phyloP scores from a whole-genome alignment of 164 flowering plant genomes.

The Chimonanthus salicifolius region DNA sequence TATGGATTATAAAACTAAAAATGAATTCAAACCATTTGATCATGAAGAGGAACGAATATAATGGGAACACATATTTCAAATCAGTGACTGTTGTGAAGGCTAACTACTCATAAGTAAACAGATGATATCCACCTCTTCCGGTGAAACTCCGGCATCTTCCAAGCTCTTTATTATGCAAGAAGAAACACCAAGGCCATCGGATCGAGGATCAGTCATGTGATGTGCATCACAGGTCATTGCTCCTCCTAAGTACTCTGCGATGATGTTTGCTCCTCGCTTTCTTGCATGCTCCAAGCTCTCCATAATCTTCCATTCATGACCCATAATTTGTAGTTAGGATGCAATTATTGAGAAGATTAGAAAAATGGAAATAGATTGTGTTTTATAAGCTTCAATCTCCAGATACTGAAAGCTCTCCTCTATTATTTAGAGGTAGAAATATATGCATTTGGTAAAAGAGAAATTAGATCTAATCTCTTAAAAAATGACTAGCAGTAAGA shows the following conservation, averaged over 20 bases:
- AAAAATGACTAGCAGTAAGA: too few relatives aligned
- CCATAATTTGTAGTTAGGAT: background rate
- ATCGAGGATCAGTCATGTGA: slow-evolving; percentile 70
- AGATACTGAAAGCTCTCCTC: too few relatives aligned
- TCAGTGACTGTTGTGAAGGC: background rate
- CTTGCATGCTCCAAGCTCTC: slow-evolving; percentile 66
- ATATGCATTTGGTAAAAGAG: background rate
- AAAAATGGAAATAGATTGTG: too few relatives aligned
- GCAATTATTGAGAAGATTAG: too few relatives aligned
- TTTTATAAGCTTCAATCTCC: too few relatives aligned
- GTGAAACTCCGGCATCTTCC: slow-evolving; percentile 61
- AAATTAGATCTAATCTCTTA: background rate
- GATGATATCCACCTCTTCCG: slow-evolving; percentile 46
- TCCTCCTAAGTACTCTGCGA: slow-evolving; percentile 66
- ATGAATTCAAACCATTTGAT: background rate
- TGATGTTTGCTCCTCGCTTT: slow-evolving; percentile 56
- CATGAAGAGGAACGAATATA: background rate
- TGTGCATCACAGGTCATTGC: slow-evolving; percentile 64
- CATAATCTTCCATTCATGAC: slow-evolving; percentile 35
- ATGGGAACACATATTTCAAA: background rate
- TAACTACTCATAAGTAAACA: background rate
- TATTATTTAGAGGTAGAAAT: too few relatives aligned
- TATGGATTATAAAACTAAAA: background rate
- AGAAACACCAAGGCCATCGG: slow-evolving; percentile 69
- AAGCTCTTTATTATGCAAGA: slow-evolving; percentile 57